A percentile compares a stretch with the other conserved stretches of the same genome.
Evolutionary conservation across 768 basidiomycete genomes (phyloP).

Genomic region (Lactifluus piperatus): DNA sequence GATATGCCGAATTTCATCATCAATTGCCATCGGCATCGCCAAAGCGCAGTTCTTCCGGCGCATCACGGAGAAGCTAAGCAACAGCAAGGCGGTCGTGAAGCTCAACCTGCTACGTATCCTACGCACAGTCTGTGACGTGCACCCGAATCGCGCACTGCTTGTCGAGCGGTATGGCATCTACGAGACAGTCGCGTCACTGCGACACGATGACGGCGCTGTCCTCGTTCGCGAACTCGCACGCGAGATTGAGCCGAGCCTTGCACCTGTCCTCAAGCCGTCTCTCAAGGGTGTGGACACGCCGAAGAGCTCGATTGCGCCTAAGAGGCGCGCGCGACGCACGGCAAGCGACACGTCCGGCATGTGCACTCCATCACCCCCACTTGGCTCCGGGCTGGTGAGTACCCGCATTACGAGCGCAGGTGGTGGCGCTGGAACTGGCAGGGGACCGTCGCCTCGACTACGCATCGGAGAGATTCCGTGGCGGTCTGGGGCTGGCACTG

Average conservation of each 20-base stretch:
- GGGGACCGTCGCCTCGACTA: slow-evolving; percentile 35
- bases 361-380: slow-evolving; percentile 18
- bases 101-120: slow-evolving; percentile 84
- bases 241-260: slow-evolving; percentile 73
- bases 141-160: slow-evolving; percentile 74
- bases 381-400: slow-evolving; percentile 21
- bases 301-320: slow-evolving; percentile 46
- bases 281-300: slow-evolving; percentile 25
- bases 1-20: slow-evolving; percentile 72
- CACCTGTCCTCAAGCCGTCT: slow-evolving; percentile 58
- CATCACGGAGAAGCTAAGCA: slow-evolving; percentile 70
- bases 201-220: slow-evolving; percentile 81
- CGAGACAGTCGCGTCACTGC: slow-evolving; percentile 72
- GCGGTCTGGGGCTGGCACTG: slow-evolving; percentile 29
- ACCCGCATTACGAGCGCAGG: slow-evolving; percentile 28
- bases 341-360: slow-evolving; percentile 57
- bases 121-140: slow-evolving; percentile 78
- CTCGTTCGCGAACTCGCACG: slow-evolving; percentile 83
- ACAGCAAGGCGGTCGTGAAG: slow-evolving; percentile 80
- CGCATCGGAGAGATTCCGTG: slow-evolving; percentile 57
- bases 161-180: slow-evolving; percentile 78
- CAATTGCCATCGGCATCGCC: slow-evolving; percentile 67
- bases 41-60: slow-evolving; percentile 82
- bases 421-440: slow-evolving; percentile 21
- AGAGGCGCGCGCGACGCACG: slow-evolving; percentile 49